Conservation (phyloP, 352 stramenopile genomes). For the Pythium plurisporium region DNA sequence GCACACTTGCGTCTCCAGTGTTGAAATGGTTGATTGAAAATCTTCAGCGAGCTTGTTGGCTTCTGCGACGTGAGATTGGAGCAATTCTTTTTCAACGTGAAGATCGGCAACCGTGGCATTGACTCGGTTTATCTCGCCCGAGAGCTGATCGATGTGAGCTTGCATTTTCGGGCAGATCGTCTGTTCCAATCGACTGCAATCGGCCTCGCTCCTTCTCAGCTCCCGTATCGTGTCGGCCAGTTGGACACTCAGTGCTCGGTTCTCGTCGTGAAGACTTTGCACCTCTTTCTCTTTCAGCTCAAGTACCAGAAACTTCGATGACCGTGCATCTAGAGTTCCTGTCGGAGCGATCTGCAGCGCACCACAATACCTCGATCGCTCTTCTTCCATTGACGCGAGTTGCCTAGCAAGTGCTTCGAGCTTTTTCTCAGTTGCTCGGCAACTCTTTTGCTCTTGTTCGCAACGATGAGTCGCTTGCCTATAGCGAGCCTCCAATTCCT, state of each 20-base stretch:
- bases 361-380: conserved; percentile 39
- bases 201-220: background rate
- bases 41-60: background rate
- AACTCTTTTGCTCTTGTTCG: conserved; percentile 44
- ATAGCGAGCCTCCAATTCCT: conserved; percentile 52
- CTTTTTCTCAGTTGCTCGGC: conserved; percentile 35
- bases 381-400: conserved; percentile 48
- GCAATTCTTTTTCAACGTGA: conserved; percentile 1
- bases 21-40: conserved; percentile 10
- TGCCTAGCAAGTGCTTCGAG: conserved; percentile 29
- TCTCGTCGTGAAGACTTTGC: background rate
- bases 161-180: conserved; percentile 19
- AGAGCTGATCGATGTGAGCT: conserved; percentile 14
- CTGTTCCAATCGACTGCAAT: conserved; percentile 7
- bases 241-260: background rate
- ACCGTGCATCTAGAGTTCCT: conserved; percentile 21
- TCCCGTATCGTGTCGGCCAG: background rate
- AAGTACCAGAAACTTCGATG: conserved; percentile 36
- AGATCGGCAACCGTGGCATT: background rate
- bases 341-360: conserved; percentile 40
- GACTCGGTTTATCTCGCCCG: background rate
- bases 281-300: conserved; percentile 57
- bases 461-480: conserved; percentile 48
- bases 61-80: background rate
- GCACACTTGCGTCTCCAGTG: conserved; percentile 25